phyloP scores from a whole-genome alignment of 2,329 filamentous ascomycete genomes.

The Neofusicoccum ribis region DNA sequence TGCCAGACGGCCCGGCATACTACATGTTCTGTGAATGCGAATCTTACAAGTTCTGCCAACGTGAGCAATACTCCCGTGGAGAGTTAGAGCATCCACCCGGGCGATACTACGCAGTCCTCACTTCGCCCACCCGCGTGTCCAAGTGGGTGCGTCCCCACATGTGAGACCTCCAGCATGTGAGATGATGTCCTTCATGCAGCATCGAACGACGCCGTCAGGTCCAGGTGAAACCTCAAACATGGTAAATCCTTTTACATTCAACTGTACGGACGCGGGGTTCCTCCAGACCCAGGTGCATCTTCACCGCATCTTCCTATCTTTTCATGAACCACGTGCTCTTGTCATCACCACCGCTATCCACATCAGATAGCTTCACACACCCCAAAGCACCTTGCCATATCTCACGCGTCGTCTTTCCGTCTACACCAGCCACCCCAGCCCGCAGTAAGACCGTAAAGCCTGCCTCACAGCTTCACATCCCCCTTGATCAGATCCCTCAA shows the following conservation, averaged over 20 bases:
- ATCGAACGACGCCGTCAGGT: background rate
- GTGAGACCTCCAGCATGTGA: background rate
- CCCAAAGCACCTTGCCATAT: too few species aligned
- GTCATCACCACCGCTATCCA: background rate
- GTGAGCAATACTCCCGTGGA: background rate
- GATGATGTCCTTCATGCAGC: background rate
- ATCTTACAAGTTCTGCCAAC: too few species aligned
- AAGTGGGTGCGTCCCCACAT: too few species aligned
- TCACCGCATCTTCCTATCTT: background rate
- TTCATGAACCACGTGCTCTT: background rate
- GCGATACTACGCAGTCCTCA: too few species aligned
- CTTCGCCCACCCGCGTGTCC: too few species aligned
- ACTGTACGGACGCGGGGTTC: background rate
- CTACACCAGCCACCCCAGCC: too few species aligned
- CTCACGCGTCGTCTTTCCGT: too few species aligned
- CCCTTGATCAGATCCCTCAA: slow-evolving; percentile 58
- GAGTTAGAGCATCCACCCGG: too few species aligned
- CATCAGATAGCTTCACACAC: too few species aligned
- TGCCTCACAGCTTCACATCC: slow-evolving; percentile 39
- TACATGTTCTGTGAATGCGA: background rate
- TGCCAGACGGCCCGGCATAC: background rate
- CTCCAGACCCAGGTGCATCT: background rate
- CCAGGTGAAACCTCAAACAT: background rate
- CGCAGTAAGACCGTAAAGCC: background rate
- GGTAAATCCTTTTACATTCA: background rate